These are phyloP conservation scores for Capsella rubella DNA, from an alignment of 441 rosid species.

Conservation along the genomic window DNA sequence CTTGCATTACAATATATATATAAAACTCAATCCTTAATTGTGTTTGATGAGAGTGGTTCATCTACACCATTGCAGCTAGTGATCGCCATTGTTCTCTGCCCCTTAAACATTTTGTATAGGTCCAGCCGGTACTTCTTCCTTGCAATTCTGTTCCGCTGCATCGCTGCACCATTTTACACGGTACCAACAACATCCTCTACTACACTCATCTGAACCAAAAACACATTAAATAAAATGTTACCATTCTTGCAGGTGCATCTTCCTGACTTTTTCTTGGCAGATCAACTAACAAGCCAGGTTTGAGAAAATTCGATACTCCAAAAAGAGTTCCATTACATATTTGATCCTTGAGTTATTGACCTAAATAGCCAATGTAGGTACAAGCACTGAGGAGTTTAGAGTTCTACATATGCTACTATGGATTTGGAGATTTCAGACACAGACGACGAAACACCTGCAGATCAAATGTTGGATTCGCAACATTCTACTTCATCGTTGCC, in stretches of 20 bases:
- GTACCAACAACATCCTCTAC: constrained; percentile 37
- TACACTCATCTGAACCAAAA: constrained; percentile 3
- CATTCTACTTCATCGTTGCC: constrained; percentile 60
- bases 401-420: constrained; percentile 78
- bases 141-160: constrained; percentile 57
- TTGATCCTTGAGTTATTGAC: background rate
- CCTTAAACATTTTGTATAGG: constrained; percentile 64
- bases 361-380: constrained; percentile 44
- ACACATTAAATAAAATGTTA: background rate
- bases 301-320: background rate
- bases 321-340: background rate
- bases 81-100: constrained; percentile 50
- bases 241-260: constrained; percentile 17
- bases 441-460: constrained; percentile 49
- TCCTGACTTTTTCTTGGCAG: constrained; percentile 81
- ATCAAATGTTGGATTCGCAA: constrained; percentile 41
- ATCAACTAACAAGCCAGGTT: constrained; percentile 82
- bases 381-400: constrained; percentile 74
- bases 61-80: constrained; percentile 51
- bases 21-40: background rate
- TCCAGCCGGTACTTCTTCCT: constrained; percentile 65
- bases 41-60: constrained; percentile 8
- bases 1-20: background rate
- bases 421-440: constrained; percentile 63
- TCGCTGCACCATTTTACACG: constrained; percentile 72